A percentile compares a stretch with the other conserved stretches of the same genome.
phyloP scores from a whole-genome alignment of 139 green algal genomes.

The Volvox africanus region DNA sequence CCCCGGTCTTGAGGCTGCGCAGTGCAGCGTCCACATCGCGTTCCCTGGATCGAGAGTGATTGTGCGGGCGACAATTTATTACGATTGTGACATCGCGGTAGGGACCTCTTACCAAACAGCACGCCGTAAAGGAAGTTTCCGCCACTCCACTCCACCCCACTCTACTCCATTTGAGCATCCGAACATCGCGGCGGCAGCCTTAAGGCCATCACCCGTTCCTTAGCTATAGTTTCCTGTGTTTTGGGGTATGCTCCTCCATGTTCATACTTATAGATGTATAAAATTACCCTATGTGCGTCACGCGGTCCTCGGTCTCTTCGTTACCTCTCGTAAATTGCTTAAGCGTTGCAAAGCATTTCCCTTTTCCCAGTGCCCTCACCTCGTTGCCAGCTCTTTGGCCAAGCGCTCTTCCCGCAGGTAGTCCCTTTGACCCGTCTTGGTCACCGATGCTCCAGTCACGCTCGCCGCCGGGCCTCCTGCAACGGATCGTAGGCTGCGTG shows the following conservation, averaged over 20 bases:
- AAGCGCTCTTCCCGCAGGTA: slow-evolving; percentile 56
- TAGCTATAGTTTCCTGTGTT: background rate
- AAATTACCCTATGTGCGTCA: background rate
- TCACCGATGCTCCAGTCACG: slow-evolving; percentile 2
- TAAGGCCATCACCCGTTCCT: no score
- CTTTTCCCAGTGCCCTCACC: slow-evolving; percentile 1
- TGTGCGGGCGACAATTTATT: background rate
- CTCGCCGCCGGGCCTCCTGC: slow-evolving; percentile 7
- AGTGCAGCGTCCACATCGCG: slow-evolving; percentile 24
- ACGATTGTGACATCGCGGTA: background rate
- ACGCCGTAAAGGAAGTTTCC: background rate
- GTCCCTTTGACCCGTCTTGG: slow-evolving; percentile 32
- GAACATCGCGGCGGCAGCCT: no score
- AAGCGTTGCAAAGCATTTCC: background rate
- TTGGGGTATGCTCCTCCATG: background rate
- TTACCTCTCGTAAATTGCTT: background rate
- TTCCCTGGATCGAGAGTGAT: slow-evolving; percentile 10
- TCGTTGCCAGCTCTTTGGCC: slow-evolving; percentile 52
- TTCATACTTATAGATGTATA: background rate
- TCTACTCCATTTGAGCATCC: background rate
- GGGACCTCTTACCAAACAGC: background rate
- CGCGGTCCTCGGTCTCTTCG: background rate
- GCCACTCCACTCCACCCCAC: background rate
- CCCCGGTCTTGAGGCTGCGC: slow-evolving; percentile 27
- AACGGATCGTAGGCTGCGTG: background rate